Evolutionary conservation across 2,329 filamentous ascomycete species (phyloP).

Genomic region (Trichoderma pleuroti): DNA sequence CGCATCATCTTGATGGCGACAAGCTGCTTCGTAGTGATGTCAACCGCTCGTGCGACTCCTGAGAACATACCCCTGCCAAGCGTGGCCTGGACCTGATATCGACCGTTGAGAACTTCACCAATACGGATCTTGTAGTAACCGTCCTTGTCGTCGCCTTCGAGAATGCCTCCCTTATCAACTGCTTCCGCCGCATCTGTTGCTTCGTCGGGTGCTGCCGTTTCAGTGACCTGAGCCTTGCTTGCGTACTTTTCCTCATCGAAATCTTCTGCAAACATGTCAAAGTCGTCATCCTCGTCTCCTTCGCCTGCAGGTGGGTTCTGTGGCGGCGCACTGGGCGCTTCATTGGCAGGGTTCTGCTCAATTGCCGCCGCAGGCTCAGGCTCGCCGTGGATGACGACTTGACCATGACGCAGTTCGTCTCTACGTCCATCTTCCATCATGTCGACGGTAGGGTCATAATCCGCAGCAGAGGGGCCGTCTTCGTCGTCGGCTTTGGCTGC

Average conservation of each 20-base stretch:
- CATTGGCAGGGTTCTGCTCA: slow-evolving; percentile 31
- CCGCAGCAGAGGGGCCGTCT: slow-evolving; percentile 83
- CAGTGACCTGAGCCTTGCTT: slow-evolving; percentile 42
- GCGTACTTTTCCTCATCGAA: slow-evolving; percentile 65
- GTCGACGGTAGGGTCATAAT: slow-evolving; percentile 86
- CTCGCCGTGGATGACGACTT: slow-evolving; percentile 50
- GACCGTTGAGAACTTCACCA: slow-evolving; percentile 82
- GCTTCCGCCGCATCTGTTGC: slow-evolving; percentile 47
- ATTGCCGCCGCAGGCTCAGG: slow-evolving; percentile 23
- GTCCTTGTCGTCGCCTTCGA: slow-evolving; percentile 91
- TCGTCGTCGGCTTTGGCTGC: slow-evolving; percentile 43
- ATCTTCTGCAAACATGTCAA: slow-evolving; percentile 88
- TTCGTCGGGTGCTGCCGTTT: slow-evolving; percentile 34
- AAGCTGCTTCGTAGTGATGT: slow-evolving; percentile 68
- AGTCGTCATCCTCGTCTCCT: slow-evolving; percentile 64
- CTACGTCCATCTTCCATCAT: slow-evolving; percentile 79
- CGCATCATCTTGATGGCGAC: slow-evolving; percentile 98
- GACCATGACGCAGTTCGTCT: slow-evolving; percentile 61
- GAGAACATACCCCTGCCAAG: slow-evolving; percentile 96
- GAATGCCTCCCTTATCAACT: slow-evolving; percentile 69
- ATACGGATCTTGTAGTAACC: slow-evolving; percentile 95
- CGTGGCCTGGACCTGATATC: slow-evolving; percentile 83
- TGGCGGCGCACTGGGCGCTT: slow-evolving; percentile 25
- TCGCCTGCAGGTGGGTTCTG: slow-evolving; percentile 30
- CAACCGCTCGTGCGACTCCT: slow-evolving; percentile 83